These are phyloP conservation scores for Hypoxylon crocopeplum DNA, from an alignment of 495 filamentous ascomycete genomes.

Conservation along the genomic window DNA sequence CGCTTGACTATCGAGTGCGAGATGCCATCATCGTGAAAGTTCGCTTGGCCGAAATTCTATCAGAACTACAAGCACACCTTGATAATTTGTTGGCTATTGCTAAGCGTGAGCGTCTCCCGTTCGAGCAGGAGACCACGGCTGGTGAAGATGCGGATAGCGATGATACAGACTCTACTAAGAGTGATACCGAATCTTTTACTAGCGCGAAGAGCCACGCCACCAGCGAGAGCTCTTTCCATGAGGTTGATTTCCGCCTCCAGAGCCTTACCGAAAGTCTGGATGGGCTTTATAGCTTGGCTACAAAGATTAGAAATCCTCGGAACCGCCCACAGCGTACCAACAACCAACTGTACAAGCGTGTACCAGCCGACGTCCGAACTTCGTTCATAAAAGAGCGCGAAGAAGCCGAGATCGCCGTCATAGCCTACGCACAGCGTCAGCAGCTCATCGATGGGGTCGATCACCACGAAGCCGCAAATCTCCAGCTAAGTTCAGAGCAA, in stretches of 20 bases:
- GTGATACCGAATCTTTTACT: neutral
- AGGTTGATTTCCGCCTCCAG: conserved; percentile 1
- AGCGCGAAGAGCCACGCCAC: neutral
- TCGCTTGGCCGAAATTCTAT: neutral
- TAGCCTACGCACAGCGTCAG: neutral
- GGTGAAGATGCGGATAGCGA: neutral
- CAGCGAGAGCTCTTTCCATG: neutral
- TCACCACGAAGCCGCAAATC: neutral
- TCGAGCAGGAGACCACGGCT: neutral
- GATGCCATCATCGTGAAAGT: conserved; percentile 16
- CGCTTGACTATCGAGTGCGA: conserved; percentile 29
- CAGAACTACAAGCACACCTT: conserved; percentile 5
- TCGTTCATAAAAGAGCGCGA: conserved; percentile 4
- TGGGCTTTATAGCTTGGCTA: neutral
- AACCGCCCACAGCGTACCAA: conserved; percentile 5
- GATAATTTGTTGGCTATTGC: neutral
- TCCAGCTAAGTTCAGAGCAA: neutral
- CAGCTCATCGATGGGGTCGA: neutral
- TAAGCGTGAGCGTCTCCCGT: neutral
- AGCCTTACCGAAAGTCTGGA: neutral
- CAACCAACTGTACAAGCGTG: conserved; percentile 3
- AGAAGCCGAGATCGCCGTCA: neutral
- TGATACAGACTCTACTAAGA: neutral
- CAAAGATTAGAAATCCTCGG: neutral
- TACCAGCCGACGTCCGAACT: neutral